Base-by-base conservation (phyloP, 1,139 yeast species). In the Nakaseomyces bracarensis region DNA sequence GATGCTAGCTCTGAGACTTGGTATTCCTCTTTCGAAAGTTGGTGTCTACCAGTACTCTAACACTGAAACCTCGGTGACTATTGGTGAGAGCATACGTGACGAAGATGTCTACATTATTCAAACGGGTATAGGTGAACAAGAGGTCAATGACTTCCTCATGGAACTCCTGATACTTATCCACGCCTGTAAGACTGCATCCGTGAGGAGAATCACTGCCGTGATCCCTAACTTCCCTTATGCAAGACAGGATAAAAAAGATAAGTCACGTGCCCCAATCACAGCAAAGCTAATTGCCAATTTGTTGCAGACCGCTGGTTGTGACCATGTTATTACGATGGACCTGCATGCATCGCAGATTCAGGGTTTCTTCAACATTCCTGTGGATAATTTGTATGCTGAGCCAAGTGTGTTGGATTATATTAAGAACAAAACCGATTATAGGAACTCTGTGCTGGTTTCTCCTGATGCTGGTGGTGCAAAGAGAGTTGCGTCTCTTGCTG, bases 401-500 rank as follows among this genome's bases (percentile, higher is more conserved):
- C 93, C 93, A 27, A 72, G 77, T 44, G 84, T 80, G 25, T 71
- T 82, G 39, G 69, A 81, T 52, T 82, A 81, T 61, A 80, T 82
- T 50, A 75, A 69, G 50, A 79, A 74, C 42, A 71, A 71, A 42
- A 67, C 71, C 40, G 67, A 67, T 42, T 64, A 64, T 42, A 61
- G 69, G 25, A 74, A 79, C 50, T 93, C 93, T n/a, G 80, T 80
- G 43, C 72, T 82, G 46, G 84, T 82, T 9, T 81, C 89, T 1
- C 91, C 91, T 1, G 91, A 82, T 64, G 93, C 91, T 1, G 93
- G 93, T 56, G 91, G 91, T 45, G 91, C 91, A 20, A 82, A 82
- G 61, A 71, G 93, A 58, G 91, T 82, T 30, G 89, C 91, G 5
- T 77, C 83, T 6, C 68, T 82, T 44, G 91, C 91, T 3, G 93